Conservation (phyloP, 2,329 filamentous ascomycete species). For the Colletotrichum lentis region DNA sequence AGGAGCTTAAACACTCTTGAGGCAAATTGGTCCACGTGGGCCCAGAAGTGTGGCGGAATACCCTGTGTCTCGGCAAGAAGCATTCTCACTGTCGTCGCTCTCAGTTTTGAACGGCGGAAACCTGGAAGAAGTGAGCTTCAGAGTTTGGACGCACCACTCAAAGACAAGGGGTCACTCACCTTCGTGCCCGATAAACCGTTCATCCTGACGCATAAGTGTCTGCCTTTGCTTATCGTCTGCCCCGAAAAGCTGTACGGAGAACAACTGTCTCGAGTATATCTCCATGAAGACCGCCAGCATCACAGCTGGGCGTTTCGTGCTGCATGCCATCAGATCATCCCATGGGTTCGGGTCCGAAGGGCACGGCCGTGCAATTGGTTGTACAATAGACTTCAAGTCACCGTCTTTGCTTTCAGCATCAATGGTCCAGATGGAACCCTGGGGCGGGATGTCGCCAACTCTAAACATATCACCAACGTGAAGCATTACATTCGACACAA, state of each 20-base stretch:
- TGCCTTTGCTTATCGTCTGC: constrained; percentile 42
- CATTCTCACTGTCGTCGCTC: constrained; percentile 41
- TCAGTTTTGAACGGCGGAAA: constrained; percentile 44
- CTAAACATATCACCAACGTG: constrained; percentile 40
- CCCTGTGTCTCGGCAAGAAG: constrained; percentile 40
- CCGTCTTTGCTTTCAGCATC: background rate
- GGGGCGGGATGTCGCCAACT: background rate
- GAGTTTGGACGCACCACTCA: background rate
- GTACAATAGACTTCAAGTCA: constrained; percentile 25
- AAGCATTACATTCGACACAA: constrained; percentile 41
- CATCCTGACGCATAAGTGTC: constrained; percentile 41
- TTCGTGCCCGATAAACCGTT: constrained; percentile 41
- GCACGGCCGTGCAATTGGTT: constrained; percentile 44
- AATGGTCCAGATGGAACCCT: constrained; percentile 12
- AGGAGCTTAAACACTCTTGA: constrained; percentile 41
- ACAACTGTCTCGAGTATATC: constrained; percentile 43
- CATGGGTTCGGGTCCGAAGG: constrained; percentile 40
- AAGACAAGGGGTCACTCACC: constrained; percentile 39
- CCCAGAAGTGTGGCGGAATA: constrained; percentile 45
- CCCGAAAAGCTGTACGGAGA: constrained; percentile 46
- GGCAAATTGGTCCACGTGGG: constrained; percentile 44
- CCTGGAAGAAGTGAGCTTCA: constrained; percentile 39
- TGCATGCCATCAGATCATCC: constrained; percentile 43
- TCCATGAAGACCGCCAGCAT: constrained; percentile 45
- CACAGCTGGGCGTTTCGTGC: constrained; percentile 41